Conservation (phyloP, 2,329 filamentous ascomycete genomes). For the Cryphonectria parasitica region DNA sequence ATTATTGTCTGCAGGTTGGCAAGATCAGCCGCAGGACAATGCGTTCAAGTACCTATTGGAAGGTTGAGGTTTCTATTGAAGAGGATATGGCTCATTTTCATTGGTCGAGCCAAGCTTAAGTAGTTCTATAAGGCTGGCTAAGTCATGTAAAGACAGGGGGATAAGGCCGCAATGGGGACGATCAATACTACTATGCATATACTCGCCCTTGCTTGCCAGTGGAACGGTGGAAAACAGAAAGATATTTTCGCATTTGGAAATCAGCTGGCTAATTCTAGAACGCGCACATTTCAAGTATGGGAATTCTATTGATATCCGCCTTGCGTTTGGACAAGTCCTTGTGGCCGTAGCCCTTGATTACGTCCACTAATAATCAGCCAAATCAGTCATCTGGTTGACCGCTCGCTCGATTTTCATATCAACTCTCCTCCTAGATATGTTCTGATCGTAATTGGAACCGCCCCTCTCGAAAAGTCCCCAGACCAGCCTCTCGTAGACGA, state of each 20-base stretch:
- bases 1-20: neutral
- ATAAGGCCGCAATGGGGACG: too few species aligned
- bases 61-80: neutral
- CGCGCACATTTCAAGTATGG: neutral
- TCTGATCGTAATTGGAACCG: neutral
- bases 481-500: neutral
- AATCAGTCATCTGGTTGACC: neutral
- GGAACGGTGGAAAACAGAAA: neutral
- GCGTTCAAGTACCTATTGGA: neutral
- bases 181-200: neutral
- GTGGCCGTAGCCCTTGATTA: neutral
- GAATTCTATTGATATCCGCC: neutral
- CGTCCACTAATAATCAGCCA: neutral
- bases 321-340: neutral
- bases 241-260: neutral
- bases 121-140: neutral
- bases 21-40: neutral
- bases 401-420: neutral
- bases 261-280: neutral
- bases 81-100: neutral
- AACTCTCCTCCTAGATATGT: neutral
- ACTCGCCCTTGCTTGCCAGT: neutral
- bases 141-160: neutral
- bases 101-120: neutral
- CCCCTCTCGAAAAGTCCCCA: neutral